Conservation (phyloP, 169 alveolate genomes). For the Cryptosporidium meleagridis region DNA sequence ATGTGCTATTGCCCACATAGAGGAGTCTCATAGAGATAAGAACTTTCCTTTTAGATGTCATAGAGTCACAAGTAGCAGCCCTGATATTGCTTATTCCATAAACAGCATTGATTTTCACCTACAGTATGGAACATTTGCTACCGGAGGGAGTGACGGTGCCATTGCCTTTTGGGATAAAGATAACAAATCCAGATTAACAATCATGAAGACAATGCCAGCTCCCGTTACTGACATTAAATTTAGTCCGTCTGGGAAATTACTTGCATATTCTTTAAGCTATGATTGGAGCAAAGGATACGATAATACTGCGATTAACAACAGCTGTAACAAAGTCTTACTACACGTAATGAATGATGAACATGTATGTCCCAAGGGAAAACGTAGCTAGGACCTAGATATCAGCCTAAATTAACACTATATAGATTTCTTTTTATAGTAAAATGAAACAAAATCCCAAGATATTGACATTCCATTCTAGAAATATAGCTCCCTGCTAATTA, state of each 20-base stretch:
- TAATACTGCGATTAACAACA: conserved; percentile 62
- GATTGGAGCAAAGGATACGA: conserved; percentile 87
- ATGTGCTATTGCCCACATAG: conserved; percentile 91
- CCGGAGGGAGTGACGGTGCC: conserved; percentile 94
- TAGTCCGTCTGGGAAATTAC: conserved; percentile 83
- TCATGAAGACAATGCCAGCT: conserved; percentile 83
- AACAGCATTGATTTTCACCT: conserved; percentile 91
- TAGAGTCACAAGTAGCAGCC: conserved; percentile 90
- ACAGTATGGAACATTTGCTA: conserved; percentile 90
- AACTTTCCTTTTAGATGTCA: conserved; percentile 94
- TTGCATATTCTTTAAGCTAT: conserved; percentile 86
- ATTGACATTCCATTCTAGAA: neutral
- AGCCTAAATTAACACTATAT: neutral
- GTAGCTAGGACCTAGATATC: conserved; percentile 12
- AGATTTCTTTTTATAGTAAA: too few species aligned
- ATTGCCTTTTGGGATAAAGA: conserved; percentile 93
- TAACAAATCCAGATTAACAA: conserved; percentile 87
- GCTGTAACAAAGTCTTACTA: conserved; percentile 58
- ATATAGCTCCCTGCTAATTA: neutral
- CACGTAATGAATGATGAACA: conserved; percentile 72
- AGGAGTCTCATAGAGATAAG: conserved; percentile 82
- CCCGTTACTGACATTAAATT: conserved; percentile 87
- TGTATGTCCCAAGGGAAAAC: conserved; percentile 68
- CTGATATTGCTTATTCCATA: conserved; percentile 87
- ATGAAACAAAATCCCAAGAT: too few species aligned